Conservation (phyloP, 2,329 filamentous ascomycete genomes). For the Pestalotiopsis sp. region DNA sequence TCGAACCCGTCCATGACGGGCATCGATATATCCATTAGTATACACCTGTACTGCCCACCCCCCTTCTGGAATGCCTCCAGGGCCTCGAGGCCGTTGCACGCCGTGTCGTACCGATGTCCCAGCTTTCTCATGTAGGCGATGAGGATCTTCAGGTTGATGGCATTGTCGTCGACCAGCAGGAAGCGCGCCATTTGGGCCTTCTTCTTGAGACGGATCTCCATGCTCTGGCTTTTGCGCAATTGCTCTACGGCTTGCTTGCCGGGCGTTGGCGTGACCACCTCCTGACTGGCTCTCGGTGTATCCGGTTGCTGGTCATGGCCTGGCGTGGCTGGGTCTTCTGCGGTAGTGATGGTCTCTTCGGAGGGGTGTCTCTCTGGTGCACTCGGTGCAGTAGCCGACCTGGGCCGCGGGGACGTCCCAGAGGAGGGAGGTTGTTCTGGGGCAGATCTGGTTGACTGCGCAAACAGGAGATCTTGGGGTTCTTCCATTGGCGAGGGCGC, state of each 20-base stretch:
- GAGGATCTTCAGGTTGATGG: constrained; percentile 39
- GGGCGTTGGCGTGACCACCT: background rate
- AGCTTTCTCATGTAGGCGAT: constrained; percentile 32
- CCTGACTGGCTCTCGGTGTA: background rate
- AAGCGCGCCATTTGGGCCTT: constrained; percentile 15
- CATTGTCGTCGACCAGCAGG: constrained; percentile 44
- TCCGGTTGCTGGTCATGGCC: background rate
- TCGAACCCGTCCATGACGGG: constrained; percentile 46
- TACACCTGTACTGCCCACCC: constrained; percentile 10
- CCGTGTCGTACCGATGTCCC: constrained; percentile 32
- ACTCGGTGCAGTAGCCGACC: background rate
- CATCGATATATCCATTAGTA: constrained; percentile 41
- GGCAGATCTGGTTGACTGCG: background rate
- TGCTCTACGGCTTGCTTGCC: background rate
- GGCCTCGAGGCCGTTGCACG: constrained; percentile 40
- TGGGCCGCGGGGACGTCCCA: background rate
- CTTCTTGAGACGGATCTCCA: background rate
- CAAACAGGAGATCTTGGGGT: background rate
- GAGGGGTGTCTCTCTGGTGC: background rate
- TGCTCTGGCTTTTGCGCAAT: background rate
- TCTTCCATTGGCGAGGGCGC: background rate
- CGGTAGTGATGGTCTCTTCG: background rate
- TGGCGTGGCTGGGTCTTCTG: background rate
- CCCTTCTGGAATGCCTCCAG: constrained; percentile 33
- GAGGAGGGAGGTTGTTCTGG: background rate